Conservation (phyloP, 1,139 yeast species). For the Magnusiomyces tetraspermus region DNA sequence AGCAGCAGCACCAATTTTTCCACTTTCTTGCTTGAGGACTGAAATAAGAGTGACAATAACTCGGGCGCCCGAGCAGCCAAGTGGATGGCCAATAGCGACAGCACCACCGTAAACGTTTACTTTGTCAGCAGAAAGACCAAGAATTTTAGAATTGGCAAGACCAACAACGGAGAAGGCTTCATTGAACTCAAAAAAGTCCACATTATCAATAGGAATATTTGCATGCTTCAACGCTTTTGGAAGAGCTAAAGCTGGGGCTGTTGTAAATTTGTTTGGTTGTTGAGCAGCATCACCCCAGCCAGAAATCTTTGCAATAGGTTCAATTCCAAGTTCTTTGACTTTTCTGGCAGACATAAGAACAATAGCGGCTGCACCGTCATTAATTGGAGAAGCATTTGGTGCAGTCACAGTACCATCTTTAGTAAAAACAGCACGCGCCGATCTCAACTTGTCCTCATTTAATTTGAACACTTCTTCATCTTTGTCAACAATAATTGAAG, state of each 20-base stretch:
- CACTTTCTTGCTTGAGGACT: slow-evolving; percentile 60
- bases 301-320: slow-evolving; percentile 74
- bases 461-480: slow-evolving; percentile 78
- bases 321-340: slow-evolving; percentile 72
- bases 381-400: slow-evolving; percentile 89
- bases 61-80: slow-evolving; percentile 97
- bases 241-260: slow-evolving; percentile 87
- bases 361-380: slow-evolving; percentile 96
- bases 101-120: slow-evolving; percentile 97
- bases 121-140: slow-evolving; percentile 55
- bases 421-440: slow-evolving; percentile 90
- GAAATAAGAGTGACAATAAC: slow-evolving; percentile 75
- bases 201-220: slow-evolving; percentile 47
- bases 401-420: slow-evolving; percentile 86
- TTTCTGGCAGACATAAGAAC: slow-evolving; percentile 74
- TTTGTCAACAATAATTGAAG: slow-evolving; percentile 56
- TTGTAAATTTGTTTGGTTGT: slow-evolving; percentile 85
- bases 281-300: slow-evolving; percentile 99
- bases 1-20: slow-evolving; percentile 88
- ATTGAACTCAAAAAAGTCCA: slow-evolving; percentile 82
- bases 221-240: slow-evolving; percentile 95
- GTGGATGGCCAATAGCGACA: slow-evolving; percentile 94
- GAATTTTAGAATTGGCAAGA: slow-evolving; percentile 72
- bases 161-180: slow-evolving; percentile 98
- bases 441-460: slow-evolving; percentile 60